These are phyloP conservation scores for Syzygium oleosum DNA, from an alignment of 345 rosid species.

Conservation along the genomic window DNA sequence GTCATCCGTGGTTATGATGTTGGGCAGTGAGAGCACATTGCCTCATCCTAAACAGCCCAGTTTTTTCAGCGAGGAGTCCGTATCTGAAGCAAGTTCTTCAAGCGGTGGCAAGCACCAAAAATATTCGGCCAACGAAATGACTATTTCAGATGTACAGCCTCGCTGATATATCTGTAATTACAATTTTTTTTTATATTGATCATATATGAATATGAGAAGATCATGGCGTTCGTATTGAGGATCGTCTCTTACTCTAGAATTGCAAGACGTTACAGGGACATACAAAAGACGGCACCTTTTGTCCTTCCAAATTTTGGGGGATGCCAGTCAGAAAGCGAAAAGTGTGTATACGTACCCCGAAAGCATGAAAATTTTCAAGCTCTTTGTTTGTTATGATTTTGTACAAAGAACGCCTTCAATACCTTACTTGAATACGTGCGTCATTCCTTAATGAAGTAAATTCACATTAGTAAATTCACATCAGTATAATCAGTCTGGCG, in stretches of 20 bases:
- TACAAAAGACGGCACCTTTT: not conserved
- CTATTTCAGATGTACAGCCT: not conserved
- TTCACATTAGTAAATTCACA: too few species aligned
- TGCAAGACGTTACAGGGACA: not conserved
- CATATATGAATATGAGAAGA: not conserved
- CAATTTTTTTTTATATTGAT: not conserved
- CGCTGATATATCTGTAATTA: not conserved
- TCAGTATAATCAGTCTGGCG: not conserved
- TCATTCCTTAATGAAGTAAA: not conserved
- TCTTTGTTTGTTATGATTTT: not conserved
- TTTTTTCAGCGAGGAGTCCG: not conserved
- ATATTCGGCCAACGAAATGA: not conserved
- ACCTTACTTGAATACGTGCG: accelerated
- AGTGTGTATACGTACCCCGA: not conserved
- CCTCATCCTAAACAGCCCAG: slow-evolving; percentile 1
- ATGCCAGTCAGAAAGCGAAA: not conserved
- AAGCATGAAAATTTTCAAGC: not conserved
- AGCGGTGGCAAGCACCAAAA: not conserved
- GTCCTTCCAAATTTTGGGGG: not conserved
- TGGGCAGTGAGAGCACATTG: not conserved
- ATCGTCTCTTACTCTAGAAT: not conserved
- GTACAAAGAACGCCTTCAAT: not conserved
- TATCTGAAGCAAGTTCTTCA: not conserved
- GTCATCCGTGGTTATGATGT: slow-evolving; percentile 1
- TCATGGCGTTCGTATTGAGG: not conserved